Evolutionary conservation across 257 asterid species (phyloP).

Genomic region (Salvia splendens): DNA sequence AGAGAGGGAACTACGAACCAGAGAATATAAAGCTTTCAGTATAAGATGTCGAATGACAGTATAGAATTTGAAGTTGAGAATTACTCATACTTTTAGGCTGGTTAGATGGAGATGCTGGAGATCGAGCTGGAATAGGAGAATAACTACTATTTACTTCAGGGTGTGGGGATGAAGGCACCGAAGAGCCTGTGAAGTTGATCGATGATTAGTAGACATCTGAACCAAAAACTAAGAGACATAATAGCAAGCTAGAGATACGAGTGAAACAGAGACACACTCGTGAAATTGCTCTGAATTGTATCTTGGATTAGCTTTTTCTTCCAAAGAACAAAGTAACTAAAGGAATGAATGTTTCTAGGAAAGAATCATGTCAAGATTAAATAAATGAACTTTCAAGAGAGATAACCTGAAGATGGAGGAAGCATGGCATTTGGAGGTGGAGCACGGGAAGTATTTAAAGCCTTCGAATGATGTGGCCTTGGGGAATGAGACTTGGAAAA

Average conservation of each 20-base stretch:
- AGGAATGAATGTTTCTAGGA: too few relatives aligned
- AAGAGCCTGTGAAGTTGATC: conserved; percentile 42
- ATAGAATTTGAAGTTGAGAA: conserved; percentile 18
- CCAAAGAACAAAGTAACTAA: too few relatives aligned
- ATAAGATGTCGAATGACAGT: conserved; percentile 28
- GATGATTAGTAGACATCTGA: conserved; percentile 25
- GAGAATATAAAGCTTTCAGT: conserved; percentile 37
- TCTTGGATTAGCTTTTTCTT: too few relatives aligned
- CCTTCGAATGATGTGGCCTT: conserved; percentile 39
- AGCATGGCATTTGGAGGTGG: conserved; percentile 44
- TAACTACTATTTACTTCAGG: conserved; percentile 38
- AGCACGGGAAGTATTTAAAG: conserved; percentile 46
- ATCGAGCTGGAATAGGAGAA: conserved; percentile 48
- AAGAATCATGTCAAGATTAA: conserved; percentile 11
- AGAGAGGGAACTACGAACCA: conserved; percentile 49
- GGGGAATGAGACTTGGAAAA: conserved; percentile 44
- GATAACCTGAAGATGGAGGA: conserved; percentile 66
- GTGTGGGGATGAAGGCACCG: conserved; percentile 35
- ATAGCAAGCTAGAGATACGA: background rate
- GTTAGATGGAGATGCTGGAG: conserved; percentile 45
- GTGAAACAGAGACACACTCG: too few relatives aligned
- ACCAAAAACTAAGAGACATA: conserved; percentile 12
- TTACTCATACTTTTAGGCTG: conserved; percentile 45
- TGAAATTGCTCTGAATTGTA: too few relatives aligned
- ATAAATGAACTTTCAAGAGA: conserved; percentile 30